Base-by-base conservation (phyloP, 2,329 filamentous ascomycete species). In the Fusarium circinatum region DNA sequence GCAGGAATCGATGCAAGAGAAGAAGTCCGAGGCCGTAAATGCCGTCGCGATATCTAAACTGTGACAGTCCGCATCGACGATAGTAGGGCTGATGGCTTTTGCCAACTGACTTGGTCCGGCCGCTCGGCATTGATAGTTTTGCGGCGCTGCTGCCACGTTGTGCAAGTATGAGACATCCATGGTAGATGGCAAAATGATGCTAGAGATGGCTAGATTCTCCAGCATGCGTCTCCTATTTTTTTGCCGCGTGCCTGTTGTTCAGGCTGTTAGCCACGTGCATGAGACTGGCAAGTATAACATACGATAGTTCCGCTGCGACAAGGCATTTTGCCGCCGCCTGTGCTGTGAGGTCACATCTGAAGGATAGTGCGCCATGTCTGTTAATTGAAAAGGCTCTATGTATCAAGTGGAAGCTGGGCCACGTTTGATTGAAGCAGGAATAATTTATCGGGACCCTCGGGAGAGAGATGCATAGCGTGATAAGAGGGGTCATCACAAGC, bases 11-110 rank as follows among this genome's bases (percentile, higher is more conserved):
- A 44, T 44, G 15, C 41, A 44, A 6, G 41, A 44, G n/a, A 44
- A 44, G 41, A 44, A 44, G 9, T 44, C 41, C 6, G n/a, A 44
- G 15, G 41, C 41, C 6, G 15, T 44, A 24, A 44, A 44, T 26
- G 9, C 15, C 15, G 12, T 44, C 11, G 41, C 6, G 3, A 11
- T 8, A 8, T 24, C 4, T 44, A 1, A 3, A 8, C 9, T 24
- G n/a, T 24, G 9, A 44, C n/a, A 18, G 4, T 11, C n/a, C n/a
- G 41, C 11, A 18, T 24, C n/a, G 41, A 24, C 9, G n/a, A 24
- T 12, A 18, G 6, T 24, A 24, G 41, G n/a, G 9, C n/a, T 3
- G n/a, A 44, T 44, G n/a, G 41, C 15, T 12, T 24, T 44, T 44
- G n/a, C n/a, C 9, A 12, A 24, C 10, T 44, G 41, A 18, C n/a